Percentiles rank a stretch among this genome's conserved stretches.
Conservation (phyloP, 2,329 filamentous ascomycete species). For the Beauveria rudraprayagi region DNA sequence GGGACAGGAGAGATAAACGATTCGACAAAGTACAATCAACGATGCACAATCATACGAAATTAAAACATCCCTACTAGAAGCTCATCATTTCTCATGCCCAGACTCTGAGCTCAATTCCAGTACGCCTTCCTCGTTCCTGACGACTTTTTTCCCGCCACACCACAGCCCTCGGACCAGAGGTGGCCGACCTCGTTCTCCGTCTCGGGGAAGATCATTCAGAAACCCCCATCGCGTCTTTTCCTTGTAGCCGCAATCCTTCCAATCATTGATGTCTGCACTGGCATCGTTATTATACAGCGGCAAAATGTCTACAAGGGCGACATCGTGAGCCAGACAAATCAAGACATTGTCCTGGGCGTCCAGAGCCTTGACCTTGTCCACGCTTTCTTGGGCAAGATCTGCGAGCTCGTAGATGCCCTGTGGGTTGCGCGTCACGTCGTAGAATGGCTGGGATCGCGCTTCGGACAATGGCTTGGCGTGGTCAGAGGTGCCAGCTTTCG, state of each 20-base stretch:
- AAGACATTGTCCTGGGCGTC: constrained; percentile 8
- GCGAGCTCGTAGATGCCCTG: neutral
- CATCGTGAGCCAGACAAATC: constrained; percentile 8
- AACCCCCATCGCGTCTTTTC: constrained; percentile 1
- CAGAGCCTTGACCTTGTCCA: constrained; percentile 8
- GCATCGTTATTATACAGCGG: constrained; percentile 3
- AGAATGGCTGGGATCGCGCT: constrained; percentile 1
- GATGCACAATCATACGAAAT: no score
- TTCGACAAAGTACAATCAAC: no score
- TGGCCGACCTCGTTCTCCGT: neutral
- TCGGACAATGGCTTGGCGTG: neutral
- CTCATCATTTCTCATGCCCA: no score
- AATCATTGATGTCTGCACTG: neutral
- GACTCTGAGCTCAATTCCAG: neutral
- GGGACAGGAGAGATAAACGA: no score
- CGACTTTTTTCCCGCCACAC: neutral
- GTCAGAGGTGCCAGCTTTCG: neutral
- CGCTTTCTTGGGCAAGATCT: neutral
- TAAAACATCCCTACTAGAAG: no score
- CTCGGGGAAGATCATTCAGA: constrained; percentile 6
- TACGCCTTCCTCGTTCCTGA: neutral
- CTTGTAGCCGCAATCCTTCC: constrained; percentile 3
- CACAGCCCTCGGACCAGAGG: neutral
- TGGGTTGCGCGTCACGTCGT: neutral
- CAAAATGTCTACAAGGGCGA: neutral